phyloP scores from a whole-genome alignment of 164 flowering plant species.

The Liquidambar formosana region DNA sequence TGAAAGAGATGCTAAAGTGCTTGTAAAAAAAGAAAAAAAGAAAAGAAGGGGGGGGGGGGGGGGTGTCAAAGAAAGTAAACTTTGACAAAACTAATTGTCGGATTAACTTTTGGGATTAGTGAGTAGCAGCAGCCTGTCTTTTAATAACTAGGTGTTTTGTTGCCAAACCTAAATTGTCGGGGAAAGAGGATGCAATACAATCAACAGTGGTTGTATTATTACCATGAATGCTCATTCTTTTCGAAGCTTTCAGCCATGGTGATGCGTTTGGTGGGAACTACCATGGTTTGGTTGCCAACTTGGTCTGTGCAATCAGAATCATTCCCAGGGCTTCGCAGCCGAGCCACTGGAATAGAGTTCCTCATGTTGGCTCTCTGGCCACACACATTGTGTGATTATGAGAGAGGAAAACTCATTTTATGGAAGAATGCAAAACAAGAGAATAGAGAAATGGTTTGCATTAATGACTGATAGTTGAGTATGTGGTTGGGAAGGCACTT shows the following conservation, averaged over 20 bases:
- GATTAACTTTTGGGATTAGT: too few relatives aligned
- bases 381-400: neutral
- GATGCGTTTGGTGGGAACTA: constrained; percentile 31
- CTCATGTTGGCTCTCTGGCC: constrained; percentile 19
- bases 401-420: neutral
- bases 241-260: constrained; percentile 36
- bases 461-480: constrained; percentile 52
- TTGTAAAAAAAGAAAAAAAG: neutral
- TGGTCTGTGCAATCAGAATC: constrained; percentile 24
- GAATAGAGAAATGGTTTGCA: constrained; percentile 22
- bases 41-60: too few relatives aligned
- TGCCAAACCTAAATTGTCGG: neutral
- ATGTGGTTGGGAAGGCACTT: constrained; percentile 43
- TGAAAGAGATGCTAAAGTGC: neutral
- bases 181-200: neutral
- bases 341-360: constrained; percentile 20
- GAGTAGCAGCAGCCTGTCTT: too few relatives aligned
- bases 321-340: constrained; percentile 14
- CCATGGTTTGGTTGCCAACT: constrained; percentile 31
- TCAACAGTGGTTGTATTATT: too few relatives aligned
- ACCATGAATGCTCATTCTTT: constrained; percentile 70
- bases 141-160: too few relatives aligned
- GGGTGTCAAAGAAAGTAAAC: too few relatives aligned
- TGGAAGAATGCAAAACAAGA: neutral
- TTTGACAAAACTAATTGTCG: too few relatives aligned